Evolutionary conservation across 495 filamentous ascomycete species (phyloP).

Genomic region (Lichenothelia convexa): DNA sequence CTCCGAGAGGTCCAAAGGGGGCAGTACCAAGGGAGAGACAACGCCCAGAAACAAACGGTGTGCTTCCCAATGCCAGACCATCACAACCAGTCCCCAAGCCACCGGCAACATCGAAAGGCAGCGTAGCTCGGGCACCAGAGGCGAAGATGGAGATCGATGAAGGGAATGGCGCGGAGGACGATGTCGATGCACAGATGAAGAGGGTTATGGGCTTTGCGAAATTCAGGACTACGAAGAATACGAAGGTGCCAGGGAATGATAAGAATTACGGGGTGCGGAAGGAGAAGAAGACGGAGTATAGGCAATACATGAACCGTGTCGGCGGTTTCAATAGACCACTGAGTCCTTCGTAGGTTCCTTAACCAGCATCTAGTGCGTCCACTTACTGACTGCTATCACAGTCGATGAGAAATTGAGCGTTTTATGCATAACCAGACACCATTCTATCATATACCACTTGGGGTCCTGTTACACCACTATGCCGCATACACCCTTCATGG

Average conservation of each 20-base stretch:
- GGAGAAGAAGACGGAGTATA: slow-evolving; percentile 89
- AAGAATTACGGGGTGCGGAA: slow-evolving; percentile 68
- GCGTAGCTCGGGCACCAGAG: not conserved
- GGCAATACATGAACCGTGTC: slow-evolving; percentile 98
- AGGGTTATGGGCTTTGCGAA: slow-evolving; percentile 72
- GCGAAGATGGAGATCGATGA: slow-evolving; percentile 5
- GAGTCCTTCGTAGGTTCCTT: slow-evolving; percentile 38
- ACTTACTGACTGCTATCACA: no score
- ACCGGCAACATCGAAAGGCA: not conserved
- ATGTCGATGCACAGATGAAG: slow-evolving; percentile 55
- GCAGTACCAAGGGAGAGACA: not conserved
- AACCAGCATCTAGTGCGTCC: no score
- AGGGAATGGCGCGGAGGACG: slow-evolving; percentile 40
- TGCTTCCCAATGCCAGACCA: no score
- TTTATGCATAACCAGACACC: no score
- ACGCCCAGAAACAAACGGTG: not conserved
- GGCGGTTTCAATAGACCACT: slow-evolving; percentile 93
- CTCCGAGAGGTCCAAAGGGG: slow-evolving; percentile 11
- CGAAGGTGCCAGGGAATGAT: slow-evolving; percentile 73
- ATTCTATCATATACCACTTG: no score
- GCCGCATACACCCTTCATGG: no score
- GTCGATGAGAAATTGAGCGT: no score
- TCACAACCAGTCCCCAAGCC: not conserved
- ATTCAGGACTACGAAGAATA: slow-evolving; percentile 77
- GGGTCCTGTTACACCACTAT: no score